Evolutionary conservation across 495 filamentous ascomycete species (phyloP).

Genomic region (Hypoxylon rickii): DNA sequence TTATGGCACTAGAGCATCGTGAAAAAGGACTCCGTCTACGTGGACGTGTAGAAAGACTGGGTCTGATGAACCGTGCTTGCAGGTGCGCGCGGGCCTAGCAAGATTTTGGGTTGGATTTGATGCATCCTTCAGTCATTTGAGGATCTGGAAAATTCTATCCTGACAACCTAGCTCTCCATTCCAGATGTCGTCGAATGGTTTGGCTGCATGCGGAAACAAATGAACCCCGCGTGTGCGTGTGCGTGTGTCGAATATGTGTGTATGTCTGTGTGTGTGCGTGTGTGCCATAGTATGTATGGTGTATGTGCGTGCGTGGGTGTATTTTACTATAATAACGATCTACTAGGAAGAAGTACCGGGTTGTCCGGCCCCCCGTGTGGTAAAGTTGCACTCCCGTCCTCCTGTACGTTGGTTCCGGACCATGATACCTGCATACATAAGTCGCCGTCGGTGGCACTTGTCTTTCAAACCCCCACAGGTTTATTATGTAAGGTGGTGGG

Average conservation of each 20-base stretch:
- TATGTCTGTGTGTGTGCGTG: constrained; percentile 18
- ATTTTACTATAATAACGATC: constrained; percentile 34
- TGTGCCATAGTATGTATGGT: too few species aligned
- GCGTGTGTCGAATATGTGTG: neutral
- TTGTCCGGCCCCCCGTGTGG: constrained; percentile 35
- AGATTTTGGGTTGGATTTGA: constrained; percentile 34
- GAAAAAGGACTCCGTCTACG: constrained; percentile 18
- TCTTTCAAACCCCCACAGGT: constrained; percentile 36
- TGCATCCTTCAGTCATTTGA: constrained; percentile 30
- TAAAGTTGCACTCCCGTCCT: constrained; percentile 29
- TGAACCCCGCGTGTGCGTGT: constrained; percentile 3
- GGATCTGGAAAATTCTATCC: constrained; percentile 38
- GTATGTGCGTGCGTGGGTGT: constrained; percentile 10
- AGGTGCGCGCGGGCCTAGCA: constrained; percentile 12
- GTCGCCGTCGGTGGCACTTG: constrained; percentile 30
- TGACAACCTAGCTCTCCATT: constrained; percentile 11
- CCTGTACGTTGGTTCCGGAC: constrained; percentile 33
- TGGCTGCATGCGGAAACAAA: constrained; percentile 30
- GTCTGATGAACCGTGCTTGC: constrained; percentile 21
- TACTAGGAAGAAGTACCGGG: constrained; percentile 39
- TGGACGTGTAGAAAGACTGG: constrained; percentile 32
- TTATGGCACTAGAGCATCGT: constrained; percentile 8
- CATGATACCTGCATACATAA: constrained; percentile 31
- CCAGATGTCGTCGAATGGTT: constrained; percentile 25
- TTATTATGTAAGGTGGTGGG: constrained; percentile 31